Evolutionary conservation across 2,329 filamentous ascomycete species (phyloP), one percentile per base, ranked within the genome.

Genomic region (Fusarium brevicatenulatum): DNA sequence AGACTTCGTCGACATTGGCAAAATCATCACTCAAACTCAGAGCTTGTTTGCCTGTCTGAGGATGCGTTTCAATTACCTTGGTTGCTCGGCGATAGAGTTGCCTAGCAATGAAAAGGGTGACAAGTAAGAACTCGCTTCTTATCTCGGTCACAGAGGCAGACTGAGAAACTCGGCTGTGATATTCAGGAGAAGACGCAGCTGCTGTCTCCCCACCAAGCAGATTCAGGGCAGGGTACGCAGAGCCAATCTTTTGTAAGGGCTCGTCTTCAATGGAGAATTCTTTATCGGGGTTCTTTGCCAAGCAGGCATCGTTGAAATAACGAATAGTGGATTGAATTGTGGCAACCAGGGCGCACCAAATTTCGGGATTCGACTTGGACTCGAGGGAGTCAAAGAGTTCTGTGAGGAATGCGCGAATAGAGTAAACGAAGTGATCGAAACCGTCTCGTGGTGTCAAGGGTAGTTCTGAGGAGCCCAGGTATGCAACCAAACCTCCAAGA

Each of bases 381-480:
- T 82, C 76, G 4, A 87, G 77, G 8, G 81, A 79, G 12, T 76
- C 78, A 57, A 80, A 76, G 1, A 88, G 71, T 70, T 83, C 78
- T 52, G 76, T 54, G 30, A 80, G 55, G 9, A 87, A 69, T 5
- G 79, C 75, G 43, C 80, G 78, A 32, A 82, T 74, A 23, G 86
- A 80, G 10, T 79, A 81, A 16, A 86, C 63, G 60, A 85, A 85
- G 66, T 87, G 82, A 19, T 77, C 65, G n/a, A 86, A 76, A 4
- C 79, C 78, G 10, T 76, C 71, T 4, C 72, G 71, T 7, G 74
- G 65, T 13, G 50, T 66, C 5, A 64, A 71, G 2, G 82, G 81
- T 1, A 83, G 66, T 44, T 83, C 79, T 3, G 86, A 87, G 75
- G 86, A 88, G 34, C 86, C 85, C 53, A 89, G 81, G 60, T 84